Evolutionary conservation across 2,329 filamentous ascomycete species (phyloP), one percentile per base, ranked within the genome.

Genomic region (Paracoccidioides brasiliensis): DNA sequence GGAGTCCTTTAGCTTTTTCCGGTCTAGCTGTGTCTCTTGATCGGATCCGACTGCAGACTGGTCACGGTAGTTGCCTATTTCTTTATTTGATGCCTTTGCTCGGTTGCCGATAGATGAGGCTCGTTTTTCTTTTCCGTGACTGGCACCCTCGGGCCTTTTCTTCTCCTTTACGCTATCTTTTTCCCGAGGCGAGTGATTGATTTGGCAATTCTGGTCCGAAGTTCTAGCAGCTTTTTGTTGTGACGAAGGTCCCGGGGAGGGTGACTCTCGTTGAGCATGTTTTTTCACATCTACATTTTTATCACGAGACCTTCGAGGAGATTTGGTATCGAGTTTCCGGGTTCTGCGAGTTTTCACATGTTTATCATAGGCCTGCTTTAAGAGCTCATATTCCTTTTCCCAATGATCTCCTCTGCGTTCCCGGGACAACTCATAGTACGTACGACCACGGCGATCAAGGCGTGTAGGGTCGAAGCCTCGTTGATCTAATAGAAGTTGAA

Each of bases 401-500:
- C 90, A 96, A 58, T 88, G 86, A 6, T 90, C 88, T 0, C 93
- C 91, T 61, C 84, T 83, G 43, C 89, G 83, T 50, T 88, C 83
- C 63, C 85, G 81, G 1, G 93, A 89, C 58, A 97, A 83, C 60
- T 98, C 90, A 64, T 83, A 86, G 69, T 97, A 98, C 0, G 87
- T 85, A 63, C 87, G 82, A 28, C 88, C 88, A 62, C 84, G 83
- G 62, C 83, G 84, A 32, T 84, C 79, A 35, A 75, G 77, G 56
- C 85, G 82, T 0, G 88, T 89, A 0, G 93, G 90, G 63, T 98
- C 85, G 67, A 97, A 96, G 32, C 78, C 77, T 50, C 80, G 80
- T 64, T 93, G 88, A 57, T 84, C 83, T 5, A 95, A 75, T 6
- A 96, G 78, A 9, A 95, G 74, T 56, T 86, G 81, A 46, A 98